Percentiles rank a stretch among this genome's conserved stretches.
Evolutionary conservation across 345 rosid species (phyloP).

Genomic region (Turnera subulata): DNA sequence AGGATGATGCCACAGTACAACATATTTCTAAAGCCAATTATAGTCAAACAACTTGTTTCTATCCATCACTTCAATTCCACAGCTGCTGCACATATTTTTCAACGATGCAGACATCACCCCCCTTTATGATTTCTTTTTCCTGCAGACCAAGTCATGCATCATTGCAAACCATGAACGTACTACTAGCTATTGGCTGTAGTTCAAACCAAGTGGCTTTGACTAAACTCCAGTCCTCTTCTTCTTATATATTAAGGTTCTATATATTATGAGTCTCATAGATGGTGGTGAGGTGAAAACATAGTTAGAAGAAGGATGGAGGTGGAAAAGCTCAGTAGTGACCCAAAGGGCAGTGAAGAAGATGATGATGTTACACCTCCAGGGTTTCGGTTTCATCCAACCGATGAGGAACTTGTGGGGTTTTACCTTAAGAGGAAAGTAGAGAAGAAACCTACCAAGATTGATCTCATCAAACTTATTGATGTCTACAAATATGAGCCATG

Average conservation of each 20-base stretch:
- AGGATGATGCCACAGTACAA: too few relatives aligned
- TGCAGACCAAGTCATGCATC: too few relatives aligned
- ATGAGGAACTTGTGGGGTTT: slow-evolving; percentile 48
- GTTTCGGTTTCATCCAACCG: slow-evolving; percentile 51
- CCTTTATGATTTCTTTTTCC: too few relatives aligned
- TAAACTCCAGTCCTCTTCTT: background rate
- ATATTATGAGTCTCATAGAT: background rate
- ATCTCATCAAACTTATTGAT: slow-evolving; percentile 43
- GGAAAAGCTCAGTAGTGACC: slow-evolving; percentile 15
- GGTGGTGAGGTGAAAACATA: too few relatives aligned
- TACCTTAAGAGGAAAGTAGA: slow-evolving; percentile 52
- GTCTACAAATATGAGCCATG: slow-evolving; percentile 53
- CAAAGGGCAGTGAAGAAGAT: slow-evolving; percentile 11
- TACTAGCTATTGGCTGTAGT: background rate
- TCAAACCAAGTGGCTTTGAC: background rate
- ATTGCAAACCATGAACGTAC: too few relatives aligned
- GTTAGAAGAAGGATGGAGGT: slow-evolving; percentile 23
- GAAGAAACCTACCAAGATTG: slow-evolving; percentile 35
- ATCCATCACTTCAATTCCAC: too few relatives aligned
- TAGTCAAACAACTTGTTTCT: too few relatives aligned
- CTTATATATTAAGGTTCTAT: background rate
- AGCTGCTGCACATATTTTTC: too few relatives aligned
- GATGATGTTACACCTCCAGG: slow-evolving; percentile 41
- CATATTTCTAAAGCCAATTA: too few relatives aligned
- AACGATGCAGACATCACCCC: too few relatives aligned